Percentiles rank a stretch among this genome's conserved stretches.
phyloP scores from a whole-genome alignment of 1,284 basidiomycete genomes.

The Sporisorium sorghi region DNA sequence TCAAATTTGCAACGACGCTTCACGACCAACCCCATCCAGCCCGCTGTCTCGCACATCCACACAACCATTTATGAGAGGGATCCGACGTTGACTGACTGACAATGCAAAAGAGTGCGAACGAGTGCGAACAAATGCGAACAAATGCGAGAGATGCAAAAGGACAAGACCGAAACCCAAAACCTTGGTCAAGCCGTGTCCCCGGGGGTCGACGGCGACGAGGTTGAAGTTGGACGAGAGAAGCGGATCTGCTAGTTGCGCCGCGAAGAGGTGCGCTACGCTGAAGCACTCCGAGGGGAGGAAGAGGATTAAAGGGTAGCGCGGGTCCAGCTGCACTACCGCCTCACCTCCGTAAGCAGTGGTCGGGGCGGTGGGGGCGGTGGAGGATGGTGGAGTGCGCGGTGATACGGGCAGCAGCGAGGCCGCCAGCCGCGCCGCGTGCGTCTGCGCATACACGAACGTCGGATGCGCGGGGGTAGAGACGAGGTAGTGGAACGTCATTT shows the following conservation, averaged over 20 bases:
- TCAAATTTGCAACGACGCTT: too few species aligned
- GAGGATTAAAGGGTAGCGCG: conserved; percentile 18
- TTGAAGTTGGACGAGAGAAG: conserved; percentile 14
- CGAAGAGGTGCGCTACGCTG: conserved; percentile 25
- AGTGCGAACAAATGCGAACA: too few species aligned
- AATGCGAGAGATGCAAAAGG: too few species aligned
- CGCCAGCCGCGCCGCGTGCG: conserved; percentile 1
- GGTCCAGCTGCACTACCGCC: conserved; percentile 11
- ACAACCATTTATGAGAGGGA: too few species aligned
- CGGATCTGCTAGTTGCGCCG: conserved; percentile 17
- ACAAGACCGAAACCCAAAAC: too few species aligned
- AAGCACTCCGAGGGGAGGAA: conserved; percentile 33
- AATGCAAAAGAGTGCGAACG: too few species aligned
- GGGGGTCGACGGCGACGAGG: conserved; percentile 24
- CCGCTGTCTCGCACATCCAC: not conserved
- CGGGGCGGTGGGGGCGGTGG: not conserved
- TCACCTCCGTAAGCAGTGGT: not conserved
- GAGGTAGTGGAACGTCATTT: conserved; percentile 26
- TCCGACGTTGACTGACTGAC: too few species aligned
- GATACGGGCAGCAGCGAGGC: conserved; percentile 4
- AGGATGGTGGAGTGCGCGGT: not conserved
- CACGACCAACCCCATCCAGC: too few species aligned
- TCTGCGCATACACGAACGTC: conserved; percentile 12
- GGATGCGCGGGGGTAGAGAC: conserved; percentile 17
- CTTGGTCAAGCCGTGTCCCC: conserved; percentile 30